Conservation (phyloP, 148 eudicot species). For the Rhododendron mucronatum region DNA sequence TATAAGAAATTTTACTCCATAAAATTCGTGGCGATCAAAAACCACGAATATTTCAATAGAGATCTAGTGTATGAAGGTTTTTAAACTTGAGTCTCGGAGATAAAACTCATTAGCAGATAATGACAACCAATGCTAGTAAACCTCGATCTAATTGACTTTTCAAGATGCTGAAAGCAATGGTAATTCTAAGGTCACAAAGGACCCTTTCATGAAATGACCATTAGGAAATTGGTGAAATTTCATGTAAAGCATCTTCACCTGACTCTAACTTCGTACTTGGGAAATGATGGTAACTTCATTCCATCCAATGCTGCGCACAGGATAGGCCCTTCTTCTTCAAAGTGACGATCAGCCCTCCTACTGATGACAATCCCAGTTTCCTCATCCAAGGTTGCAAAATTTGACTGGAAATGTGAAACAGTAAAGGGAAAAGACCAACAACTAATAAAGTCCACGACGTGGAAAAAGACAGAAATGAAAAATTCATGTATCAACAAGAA, state of each 20-base stretch:
- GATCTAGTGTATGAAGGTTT: neutral
- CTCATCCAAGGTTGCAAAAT: slow-evolving; percentile 92
- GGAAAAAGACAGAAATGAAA: neutral
- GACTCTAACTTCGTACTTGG: slow-evolving; percentile 88
- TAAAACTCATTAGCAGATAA: neutral
- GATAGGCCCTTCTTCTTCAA: slow-evolving; percentile 98
- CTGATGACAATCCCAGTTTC: slow-evolving; percentile 78
- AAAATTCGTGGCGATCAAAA: neutral
- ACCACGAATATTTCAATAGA: neutral
- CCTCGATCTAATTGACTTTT: neutral
- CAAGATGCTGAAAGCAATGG: neutral
- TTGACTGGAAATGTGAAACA: slow-evolving; percentile 53
- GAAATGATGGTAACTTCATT: slow-evolving; percentile 86
- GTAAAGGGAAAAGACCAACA: neutral
- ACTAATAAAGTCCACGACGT: neutral
- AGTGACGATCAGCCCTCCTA: slow-evolving; percentile 96
- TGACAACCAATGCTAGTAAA: neutral
- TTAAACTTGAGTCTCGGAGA: neutral
- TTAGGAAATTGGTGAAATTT: neutral
- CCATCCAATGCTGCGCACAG: slow-evolving; percentile 90
- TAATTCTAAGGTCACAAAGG: neutral
- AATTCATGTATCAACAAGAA: neutral
- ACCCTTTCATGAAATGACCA: neutral
- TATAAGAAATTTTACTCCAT: neutral
- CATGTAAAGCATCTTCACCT: slow-evolving; percentile 41